phyloP scores from a whole-genome alignment of 257 asterid species.

The Verbena officinalis region DNA sequence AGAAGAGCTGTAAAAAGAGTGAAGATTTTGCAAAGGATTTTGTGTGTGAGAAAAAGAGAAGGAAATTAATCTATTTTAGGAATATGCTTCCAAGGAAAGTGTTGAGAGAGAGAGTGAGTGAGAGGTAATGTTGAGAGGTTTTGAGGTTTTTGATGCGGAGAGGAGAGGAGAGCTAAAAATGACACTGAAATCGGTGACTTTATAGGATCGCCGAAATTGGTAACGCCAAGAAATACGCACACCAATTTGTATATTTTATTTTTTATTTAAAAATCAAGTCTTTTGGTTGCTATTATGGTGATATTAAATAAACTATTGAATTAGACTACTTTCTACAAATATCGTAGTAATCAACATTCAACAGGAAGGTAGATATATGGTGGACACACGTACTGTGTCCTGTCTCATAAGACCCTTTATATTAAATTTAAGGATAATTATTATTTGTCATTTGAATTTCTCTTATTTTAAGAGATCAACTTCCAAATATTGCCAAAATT shows the following conservation, averaged over 20 bases:
- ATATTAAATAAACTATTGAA: neutral
- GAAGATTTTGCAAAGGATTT: neutral
- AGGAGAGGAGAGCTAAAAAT: slow-evolving; percentile 33
- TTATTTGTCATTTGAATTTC: no score
- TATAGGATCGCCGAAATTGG: slow-evolving; percentile 62
- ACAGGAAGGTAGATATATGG: no score
- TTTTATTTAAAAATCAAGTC: neutral
- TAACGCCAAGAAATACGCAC: slow-evolving; percentile 23
- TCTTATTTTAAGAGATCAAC: no score
- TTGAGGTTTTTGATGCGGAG: slow-evolving; percentile 9
- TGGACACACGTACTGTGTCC: no score
- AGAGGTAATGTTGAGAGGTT: neutral
- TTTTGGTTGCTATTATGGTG: neutral
- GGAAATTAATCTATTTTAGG: neutral
- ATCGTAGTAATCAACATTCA: no score
- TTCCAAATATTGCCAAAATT: no score
- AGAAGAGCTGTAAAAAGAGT: neutral
- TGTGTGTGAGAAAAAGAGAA: slow-evolving; percentile 1
- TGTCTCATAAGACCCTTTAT: no score
- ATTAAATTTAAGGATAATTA: no score
- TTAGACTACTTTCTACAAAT: slow-evolving; percentile 32
- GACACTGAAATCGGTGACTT: slow-evolving; percentile 47
- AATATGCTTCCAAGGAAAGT: neutral
- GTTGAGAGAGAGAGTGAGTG: neutral
- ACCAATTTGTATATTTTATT: slow-evolving; percentile 8